Evolutionary conservation across 352 stramenopile genomes (phyloP).

Genomic region (Halophytophthora batemanensis): DNA sequence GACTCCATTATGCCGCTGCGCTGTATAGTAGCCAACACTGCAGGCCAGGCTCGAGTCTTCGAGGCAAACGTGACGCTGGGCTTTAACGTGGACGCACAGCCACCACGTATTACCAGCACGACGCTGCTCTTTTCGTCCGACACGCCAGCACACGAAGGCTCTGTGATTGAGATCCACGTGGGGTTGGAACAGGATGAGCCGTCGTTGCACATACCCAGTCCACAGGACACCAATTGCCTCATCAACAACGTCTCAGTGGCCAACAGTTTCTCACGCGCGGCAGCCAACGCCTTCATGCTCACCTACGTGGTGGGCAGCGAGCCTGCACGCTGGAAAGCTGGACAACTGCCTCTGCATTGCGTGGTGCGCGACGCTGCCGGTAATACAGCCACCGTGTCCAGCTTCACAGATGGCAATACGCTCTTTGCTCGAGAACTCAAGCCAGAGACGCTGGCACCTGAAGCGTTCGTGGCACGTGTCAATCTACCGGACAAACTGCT

Average conservation of each 20-base stretch:
- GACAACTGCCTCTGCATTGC: constrained; percentile 51
- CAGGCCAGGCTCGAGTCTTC: constrained; percentile 40
- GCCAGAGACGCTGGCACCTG: constrained; percentile 47
- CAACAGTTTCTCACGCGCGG: constrained; percentile 46
- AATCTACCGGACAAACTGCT: constrained; percentile 54
- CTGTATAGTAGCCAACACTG: constrained; percentile 38
- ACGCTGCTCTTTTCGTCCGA: constrained; percentile 58
- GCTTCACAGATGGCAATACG: constrained; percentile 66
- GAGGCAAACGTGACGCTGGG: constrained; percentile 34
- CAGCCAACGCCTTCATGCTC: constrained; percentile 41
- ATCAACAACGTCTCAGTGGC: constrained; percentile 66
- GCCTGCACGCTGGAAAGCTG: constrained; percentile 52
- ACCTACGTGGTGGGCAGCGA: constrained; percentile 61
- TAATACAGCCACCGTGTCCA: constrained; percentile 45
- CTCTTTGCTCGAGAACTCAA: constrained; percentile 63
- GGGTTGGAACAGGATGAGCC: constrained; percentile 36
- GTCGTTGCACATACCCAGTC: constrained; percentile 25
- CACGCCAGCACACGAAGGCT: constrained; percentile 53
- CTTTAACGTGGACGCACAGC: constrained; percentile 54
- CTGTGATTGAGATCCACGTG: constrained; percentile 65
- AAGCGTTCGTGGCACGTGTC: constrained; percentile 43
- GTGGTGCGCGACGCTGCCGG: constrained; percentile 47
- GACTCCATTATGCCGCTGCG: constrained; percentile 35
- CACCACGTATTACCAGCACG: constrained; percentile 38
- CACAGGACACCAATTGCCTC: constrained; percentile 38